A percentile compares a stretch with the other conserved stretches of the same genome.
Conservation (phyloP, 1,284 basidiomycete species). For the Malassezia psittaci region DNA sequence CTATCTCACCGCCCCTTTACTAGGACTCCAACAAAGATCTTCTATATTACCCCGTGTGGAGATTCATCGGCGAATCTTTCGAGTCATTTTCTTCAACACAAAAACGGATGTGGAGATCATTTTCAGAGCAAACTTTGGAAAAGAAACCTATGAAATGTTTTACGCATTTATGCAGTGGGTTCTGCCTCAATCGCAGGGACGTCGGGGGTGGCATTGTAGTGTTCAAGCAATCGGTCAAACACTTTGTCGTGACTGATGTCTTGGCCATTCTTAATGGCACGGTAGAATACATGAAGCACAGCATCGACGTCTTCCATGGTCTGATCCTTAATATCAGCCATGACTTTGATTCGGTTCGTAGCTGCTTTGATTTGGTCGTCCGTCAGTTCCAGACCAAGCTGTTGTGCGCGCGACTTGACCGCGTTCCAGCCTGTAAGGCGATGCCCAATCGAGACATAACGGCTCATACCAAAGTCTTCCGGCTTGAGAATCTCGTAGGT, state of each 20-base stretch:
- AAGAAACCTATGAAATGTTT: too few species aligned
- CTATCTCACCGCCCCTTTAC: too few species aligned
- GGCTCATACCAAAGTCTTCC: constrained; percentile 92
- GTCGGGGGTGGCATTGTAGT: constrained; percentile 8
- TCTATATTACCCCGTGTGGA: too few species aligned
- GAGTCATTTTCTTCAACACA: too few species aligned
- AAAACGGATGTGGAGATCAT: too few species aligned
- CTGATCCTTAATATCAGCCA: constrained; percentile 94
- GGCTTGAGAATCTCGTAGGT: constrained; percentile 59
- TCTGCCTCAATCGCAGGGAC: not conserved
- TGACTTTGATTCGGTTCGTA: constrained; percentile 97
- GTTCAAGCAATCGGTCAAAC: constrained; percentile 18
- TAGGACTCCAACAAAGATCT: too few species aligned
- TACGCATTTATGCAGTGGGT: too few species aligned
- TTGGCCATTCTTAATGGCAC: constrained; percentile 28
- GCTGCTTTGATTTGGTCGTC: constrained; percentile 86
- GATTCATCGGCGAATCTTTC: too few species aligned
- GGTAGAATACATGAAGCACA: constrained; percentile 64
- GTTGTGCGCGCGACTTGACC: constrained; percentile 97
- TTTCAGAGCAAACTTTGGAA: too few species aligned
- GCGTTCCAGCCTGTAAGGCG: constrained; percentile 96
- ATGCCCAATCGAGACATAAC: constrained; percentile 98
- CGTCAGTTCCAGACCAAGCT: constrained; percentile 73
- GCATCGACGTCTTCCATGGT: constrained; percentile 99
- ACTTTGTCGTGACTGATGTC: constrained; percentile 16